Evolutionary conservation across 495 filamentous ascomycete genomes (phyloP), one percentile per base, ranked within the genome.

Genomic region (Daldinia loculata): DNA sequence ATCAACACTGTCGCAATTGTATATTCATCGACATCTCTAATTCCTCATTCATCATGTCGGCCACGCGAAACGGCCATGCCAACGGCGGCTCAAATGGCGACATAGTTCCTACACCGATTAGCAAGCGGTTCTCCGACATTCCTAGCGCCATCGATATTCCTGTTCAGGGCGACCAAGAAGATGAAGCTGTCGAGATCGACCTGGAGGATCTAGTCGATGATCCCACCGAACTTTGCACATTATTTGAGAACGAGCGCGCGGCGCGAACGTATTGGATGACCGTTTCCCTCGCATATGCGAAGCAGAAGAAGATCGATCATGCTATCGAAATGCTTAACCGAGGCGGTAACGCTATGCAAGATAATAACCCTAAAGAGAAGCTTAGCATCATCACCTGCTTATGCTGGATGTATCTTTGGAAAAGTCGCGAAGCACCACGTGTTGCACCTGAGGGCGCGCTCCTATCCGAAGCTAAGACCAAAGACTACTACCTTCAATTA

Each of bases 271-370:
- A 93, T 75, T 99, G 95, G 95, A 93, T 98, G 84, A 93, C 92
- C 14, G 93, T 98, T 68, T 92, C 95, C 32, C 86, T 98, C 36
- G 96, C 95, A n/a, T 98, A 99, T 75, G 94, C 95, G 27, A 98
- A 98, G 80, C 93, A 97, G 79, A 88, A 90, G 39, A 95, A 97
- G 80, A 86, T 94, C 48, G 93, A 97, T 71, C 92, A 93, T 80
- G 95, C 95, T 45, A 94, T 98, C 72, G 94, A 98, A 78, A 95
- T 99, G 72, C 83, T 99, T 61, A 88, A 89, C 45, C 93, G 93
- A 70, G 94, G 94, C 56, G 83, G 95, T 59, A 86, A 86, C 53
- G 93, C 90, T 26, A 87, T 96, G 77, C 86, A 89, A 39, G 83
- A 85, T 60, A 89, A 87, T 51, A 88, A 89, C 50, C 87, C 89